phyloP scores from a whole-genome alignment of 2,329 filamentous ascomycete genomes.

The Mariannaea sp. region DNA sequence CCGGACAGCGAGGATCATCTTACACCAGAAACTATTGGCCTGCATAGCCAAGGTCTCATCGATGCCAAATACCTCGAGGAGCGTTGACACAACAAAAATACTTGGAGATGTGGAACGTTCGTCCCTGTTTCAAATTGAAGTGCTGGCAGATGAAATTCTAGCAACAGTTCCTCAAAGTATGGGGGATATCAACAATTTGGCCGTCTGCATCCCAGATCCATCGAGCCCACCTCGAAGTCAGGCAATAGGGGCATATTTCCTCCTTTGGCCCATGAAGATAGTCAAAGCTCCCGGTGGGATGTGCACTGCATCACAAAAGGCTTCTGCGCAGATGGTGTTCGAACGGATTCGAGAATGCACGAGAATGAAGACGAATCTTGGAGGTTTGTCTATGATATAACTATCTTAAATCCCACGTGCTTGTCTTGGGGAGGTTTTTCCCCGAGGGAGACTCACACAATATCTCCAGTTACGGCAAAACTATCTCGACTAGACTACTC shows the following conservation, averaged over 20 bases:
- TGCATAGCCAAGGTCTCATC: constrained; percentile 30
- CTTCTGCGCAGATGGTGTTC: constrained; percentile 37
- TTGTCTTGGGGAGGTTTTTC: too few species aligned
- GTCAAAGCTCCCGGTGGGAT: constrained; percentile 35
- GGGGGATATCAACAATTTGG: constrained; percentile 42
- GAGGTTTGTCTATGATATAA: constrained; percentile 34
- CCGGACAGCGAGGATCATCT: constrained; percentile 44
- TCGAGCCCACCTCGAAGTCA: constrained; percentile 34
- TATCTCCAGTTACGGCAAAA: not conserved
- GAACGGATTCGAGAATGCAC: constrained; percentile 47
- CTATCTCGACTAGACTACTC: rapidly evolving
- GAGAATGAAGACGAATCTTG: constrained; percentile 44
- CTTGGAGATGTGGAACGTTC: constrained; percentile 1
- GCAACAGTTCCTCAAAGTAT: constrained; percentile 45
- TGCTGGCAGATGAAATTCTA: constrained; percentile 42
- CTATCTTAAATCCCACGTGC: too few species aligned
- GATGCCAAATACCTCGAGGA: not conserved
- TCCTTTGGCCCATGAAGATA: constrained; percentile 47
- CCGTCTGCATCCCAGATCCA: constrained; percentile 9
- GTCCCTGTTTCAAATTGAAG: constrained; percentile 34
- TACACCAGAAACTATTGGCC: constrained; percentile 42
- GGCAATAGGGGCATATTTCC: constrained; percentile 45
- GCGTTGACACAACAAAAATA: not conserved
- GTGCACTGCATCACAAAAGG: constrained; percentile 38
- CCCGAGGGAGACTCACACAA: not conserved